phyloP scores from a whole-genome alignment of 352 stramenopile species.

The Plasmopara viticola region DNA sequence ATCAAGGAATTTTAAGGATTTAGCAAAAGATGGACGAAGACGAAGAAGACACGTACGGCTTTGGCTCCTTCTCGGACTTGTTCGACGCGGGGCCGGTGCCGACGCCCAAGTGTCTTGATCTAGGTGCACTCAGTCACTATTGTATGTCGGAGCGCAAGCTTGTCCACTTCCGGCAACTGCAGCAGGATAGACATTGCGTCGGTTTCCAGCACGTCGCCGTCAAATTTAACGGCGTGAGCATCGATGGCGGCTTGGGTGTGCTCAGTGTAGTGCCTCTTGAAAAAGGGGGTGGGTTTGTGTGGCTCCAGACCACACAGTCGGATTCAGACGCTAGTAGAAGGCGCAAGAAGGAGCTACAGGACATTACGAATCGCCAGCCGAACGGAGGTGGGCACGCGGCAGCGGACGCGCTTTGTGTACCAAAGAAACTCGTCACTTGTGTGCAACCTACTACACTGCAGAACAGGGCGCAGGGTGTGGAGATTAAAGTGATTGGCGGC shows the following conservation, averaged over 20 bases:
- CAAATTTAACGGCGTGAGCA: slow-evolving; percentile 41
- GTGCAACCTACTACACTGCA: slow-evolving; percentile 33
- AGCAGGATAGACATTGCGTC: slow-evolving; percentile 5
- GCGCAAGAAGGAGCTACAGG: slow-evolving; percentile 50
- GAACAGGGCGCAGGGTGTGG: slow-evolving; percentile 35
- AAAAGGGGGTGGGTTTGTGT: slow-evolving; percentile 37
- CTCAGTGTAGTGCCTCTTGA: slow-evolving; percentile 19
- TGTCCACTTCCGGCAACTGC: slow-evolving; percentile 31
- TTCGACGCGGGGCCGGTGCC: slow-evolving; percentile 18
- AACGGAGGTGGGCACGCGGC: slow-evolving; percentile 11
- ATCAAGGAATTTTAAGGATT: background rate
- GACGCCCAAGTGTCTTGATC: slow-evolving; percentile 25
- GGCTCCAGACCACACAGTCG: slow-evolving; percentile 39
- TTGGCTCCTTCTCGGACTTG: slow-evolving; percentile 56
- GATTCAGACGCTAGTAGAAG: slow-evolving; percentile 47
- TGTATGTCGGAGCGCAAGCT: slow-evolving; percentile 45
- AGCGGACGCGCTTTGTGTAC: slow-evolving; percentile 31
- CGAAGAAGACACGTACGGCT: slow-evolving; percentile 66
- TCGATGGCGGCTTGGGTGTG: slow-evolving; percentile 46
- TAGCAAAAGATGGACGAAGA: slow-evolving; percentile 39
- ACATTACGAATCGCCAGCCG: slow-evolving; percentile 39
- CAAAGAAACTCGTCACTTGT: slow-evolving; percentile 19
- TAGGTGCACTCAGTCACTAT: slow-evolving; percentile 32
- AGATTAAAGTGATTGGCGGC: slow-evolving; percentile 27
- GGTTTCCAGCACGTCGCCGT: slow-evolving; percentile 44